These are phyloP conservation scores for Mortierella sp. DNA, from an alignment of 371 early-diverging fungal genomes.

Conservation along the genomic window DNA sequence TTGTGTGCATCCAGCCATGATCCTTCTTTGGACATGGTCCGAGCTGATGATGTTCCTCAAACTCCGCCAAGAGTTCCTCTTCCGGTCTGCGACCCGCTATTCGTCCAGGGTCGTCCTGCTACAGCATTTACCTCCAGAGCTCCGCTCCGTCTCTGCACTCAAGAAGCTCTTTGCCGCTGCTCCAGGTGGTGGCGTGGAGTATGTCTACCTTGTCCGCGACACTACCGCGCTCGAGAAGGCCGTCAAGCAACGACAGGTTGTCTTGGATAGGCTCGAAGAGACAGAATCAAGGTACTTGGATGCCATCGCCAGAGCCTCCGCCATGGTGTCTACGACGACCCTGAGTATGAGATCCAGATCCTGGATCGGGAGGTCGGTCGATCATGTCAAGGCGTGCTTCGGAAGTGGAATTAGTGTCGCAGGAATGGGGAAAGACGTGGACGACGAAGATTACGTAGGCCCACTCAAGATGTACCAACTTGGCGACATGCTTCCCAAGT, in stretches of 20 bases:
- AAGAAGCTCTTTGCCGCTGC: conserved; percentile 10
- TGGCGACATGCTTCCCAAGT: conserved; percentile 18
- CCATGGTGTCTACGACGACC: conserved; percentile 19
- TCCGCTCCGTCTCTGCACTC: conserved; percentile 14
- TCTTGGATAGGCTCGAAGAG: conserved; percentile 23
- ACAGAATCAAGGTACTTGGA: conserved; percentile 27
- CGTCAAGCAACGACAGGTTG: conserved; percentile 19
- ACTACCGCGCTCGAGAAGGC: conserved; percentile 18
- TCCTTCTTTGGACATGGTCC: conserved; percentile 22
- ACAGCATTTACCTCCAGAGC: conserved; percentile 14
- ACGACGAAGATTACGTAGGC: conserved; percentile 27
- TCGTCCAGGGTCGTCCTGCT: conserved; percentile 34
- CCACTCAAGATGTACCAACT: conserved; percentile 33
- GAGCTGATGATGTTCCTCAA: conserved; percentile 31
- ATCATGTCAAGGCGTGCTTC: conserved; percentile 10
- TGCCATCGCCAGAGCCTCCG: conserved; percentile 28
- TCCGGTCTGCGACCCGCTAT: conserved; percentile 17
- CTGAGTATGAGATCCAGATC: conserved; percentile 23
- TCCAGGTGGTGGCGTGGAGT: conserved; percentile 27
- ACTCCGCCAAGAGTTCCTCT: conserved; percentile 31
- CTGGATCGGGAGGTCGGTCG: conserved; percentile 15
- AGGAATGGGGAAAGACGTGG: background rate
- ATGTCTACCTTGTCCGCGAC: conserved; percentile 29
- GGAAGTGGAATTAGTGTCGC: background rate
- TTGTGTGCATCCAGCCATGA: conserved; percentile 5